A percentile compares a stretch with the other conserved stretches of the same genome.
These are phyloP conservation scores for Venturiaceae sp. DNA, from an alignment of 2,329 filamentous ascomycete genomes.

Conservation along the genomic window DNA sequence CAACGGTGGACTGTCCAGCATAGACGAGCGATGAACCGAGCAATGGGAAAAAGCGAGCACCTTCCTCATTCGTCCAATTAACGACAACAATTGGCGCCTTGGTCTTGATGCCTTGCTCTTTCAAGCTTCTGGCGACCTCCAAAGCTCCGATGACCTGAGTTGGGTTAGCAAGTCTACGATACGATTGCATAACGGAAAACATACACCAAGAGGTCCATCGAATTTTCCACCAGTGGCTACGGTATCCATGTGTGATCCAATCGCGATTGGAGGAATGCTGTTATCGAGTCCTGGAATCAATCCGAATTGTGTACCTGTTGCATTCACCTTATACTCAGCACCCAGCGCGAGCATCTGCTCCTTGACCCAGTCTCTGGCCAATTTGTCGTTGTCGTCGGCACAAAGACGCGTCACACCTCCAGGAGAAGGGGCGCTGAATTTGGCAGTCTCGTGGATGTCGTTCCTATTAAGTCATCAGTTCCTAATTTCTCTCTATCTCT, in stretches of 20 bases:
- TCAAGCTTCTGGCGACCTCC: constrained; percentile 15
- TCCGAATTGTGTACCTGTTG: constrained; percentile 17
- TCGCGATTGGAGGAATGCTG: constrained; percentile 17
- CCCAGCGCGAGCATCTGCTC: constrained; percentile 15
- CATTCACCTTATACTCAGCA: constrained; percentile 16
- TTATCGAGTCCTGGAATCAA: constrained; percentile 14
- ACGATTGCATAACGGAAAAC: no score
- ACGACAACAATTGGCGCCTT: constrained; percentile 16
- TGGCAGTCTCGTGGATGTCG: constrained; percentile 14
- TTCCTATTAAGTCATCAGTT: constrained; percentile 14
- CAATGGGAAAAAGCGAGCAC: constrained; percentile 4
- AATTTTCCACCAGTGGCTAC: constrained; percentile 16
- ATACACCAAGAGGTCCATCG: constrained; percentile 15
- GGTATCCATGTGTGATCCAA: constrained; percentile 15
- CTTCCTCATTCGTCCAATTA: constrained; percentile 18
- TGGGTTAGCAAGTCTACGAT: no score
- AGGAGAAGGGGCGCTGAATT: constrained; percentile 19
- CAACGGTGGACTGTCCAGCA: constrained; percentile 11
- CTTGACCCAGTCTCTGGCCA: constrained; percentile 18
- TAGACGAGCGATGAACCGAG: constrained; percentile 11
- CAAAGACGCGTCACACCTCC: constrained; percentile 7
- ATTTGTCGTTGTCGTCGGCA: constrained; percentile 14
- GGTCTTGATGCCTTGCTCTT: constrained; percentile 16
- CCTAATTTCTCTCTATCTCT: neutral
- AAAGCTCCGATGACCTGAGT: constrained; percentile 14